Evolutionary conservation across 2,329 filamentous ascomycete species (phyloP), one percentile per base, ranked within the genome.

Genomic region (Fusarium sp.): DNA sequence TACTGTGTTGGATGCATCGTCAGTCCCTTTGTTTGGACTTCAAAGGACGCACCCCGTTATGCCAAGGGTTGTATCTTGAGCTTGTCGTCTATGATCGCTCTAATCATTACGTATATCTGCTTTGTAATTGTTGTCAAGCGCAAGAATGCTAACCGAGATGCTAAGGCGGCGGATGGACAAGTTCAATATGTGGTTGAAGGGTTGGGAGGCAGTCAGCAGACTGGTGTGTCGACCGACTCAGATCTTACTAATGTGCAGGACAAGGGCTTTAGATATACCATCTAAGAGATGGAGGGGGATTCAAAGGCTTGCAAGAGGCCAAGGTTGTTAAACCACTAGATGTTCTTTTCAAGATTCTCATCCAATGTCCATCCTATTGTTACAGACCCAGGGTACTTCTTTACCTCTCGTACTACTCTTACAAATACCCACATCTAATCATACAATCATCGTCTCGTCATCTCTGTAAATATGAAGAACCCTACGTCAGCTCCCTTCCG

Each of bases 11-110:
- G 70, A 10, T 70, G 67, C 57, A 72, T 72, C 4, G 70, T 79
- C 0, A 78, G 79, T 1, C 86, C 86, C n/a, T 85, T 88, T 74
- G 80, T 87, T 1, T 88, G 86, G 85, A 84, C 83, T 1, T 44
- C 40, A 2, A 44, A 44, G 20, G 72, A 82, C 27, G 79, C 77
- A 56, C 84, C 85, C 12, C 77, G 84, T 14, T 87, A 87, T 70
- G 81, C 82, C 10, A 80, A 82, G n/a, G 86, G 86, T 10, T 81
- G 87, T 3, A 83, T 87, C 10, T 84, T 84, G 8, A 59, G 56
- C 14, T 3, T 22, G 20, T 44, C 40, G 5, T 44, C 40, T 11
- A 44, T 24, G 40, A 44, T 44, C 12, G 40, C 20, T 24, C 20
- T 44, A 0, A 44, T 44, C 2, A 44, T 44, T 5, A 44, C 40